Evolutionary conservation across 768 basidiomycete species (phyloP), one percentile per base, ranked within the genome.

Genomic region (Mycena galericulata): DNA sequence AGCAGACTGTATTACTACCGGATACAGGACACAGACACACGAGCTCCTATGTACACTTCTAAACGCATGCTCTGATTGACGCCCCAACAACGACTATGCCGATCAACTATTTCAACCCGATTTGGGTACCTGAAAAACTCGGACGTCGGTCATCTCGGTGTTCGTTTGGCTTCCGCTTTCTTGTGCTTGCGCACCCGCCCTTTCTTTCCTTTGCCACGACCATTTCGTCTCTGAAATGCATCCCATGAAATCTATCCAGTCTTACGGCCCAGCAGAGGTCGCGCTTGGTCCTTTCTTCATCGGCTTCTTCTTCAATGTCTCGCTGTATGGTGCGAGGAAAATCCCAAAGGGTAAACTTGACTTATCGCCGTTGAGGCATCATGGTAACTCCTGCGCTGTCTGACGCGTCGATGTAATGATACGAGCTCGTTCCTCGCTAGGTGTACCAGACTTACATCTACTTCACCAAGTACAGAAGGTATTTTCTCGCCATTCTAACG

Each of bases 391-490:
- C 34, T 14, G 34, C n/a, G n/a, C n/a, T n/a, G n/a, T n/a, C 34
- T 36, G 34, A 36, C 6, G 34, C 6, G 34, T 7, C 34, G 34
- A 6, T 6, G 8, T 7, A 36, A 36, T 14, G 34, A 36, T 14
- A 36, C 34, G 8, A 36, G 14, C 34, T 36, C 34, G 34, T 14
- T n/a, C n/a, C n/a, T n/a, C 34, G 14, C 14, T 36, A 36, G 34
- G 34, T 36, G 34, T 7, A 36, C 41, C 83, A 83, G 71, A 74
- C 75, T 0, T 79, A 77, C 69, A 46, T 81, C 51, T 83, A 84
- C 69, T 82, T 80, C 67, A 78, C 72, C n/a, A 76, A 74, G 0
- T 83, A 77, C 74, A 78, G 77, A 55, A 70, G 67, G 83, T 75
- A 50, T 18, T 6, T 17, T 14, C 18, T 27, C 24, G 8, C 22